Conservation (phyloP, 139 green algal genomes). For the Micractinium sp. region DNA sequence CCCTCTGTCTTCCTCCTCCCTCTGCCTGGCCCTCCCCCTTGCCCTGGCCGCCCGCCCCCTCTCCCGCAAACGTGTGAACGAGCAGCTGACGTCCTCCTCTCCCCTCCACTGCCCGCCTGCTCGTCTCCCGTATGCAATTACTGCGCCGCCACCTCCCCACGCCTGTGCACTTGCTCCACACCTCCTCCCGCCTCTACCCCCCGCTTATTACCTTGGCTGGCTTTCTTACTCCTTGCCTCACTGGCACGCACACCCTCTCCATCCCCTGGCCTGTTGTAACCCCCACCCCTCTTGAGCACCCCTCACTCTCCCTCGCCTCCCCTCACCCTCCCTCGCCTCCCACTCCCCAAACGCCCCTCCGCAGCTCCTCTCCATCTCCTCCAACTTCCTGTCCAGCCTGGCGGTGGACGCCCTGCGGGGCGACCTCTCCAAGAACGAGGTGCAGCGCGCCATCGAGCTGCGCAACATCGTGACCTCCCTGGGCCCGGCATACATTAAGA, state of each 20-base stretch:
- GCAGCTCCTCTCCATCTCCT: constrained; percentile 63
- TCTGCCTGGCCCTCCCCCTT: no score
- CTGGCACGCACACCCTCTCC: no score
- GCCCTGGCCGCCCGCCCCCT: no score
- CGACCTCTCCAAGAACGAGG: constrained; percentile 71
- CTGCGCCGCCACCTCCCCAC: no score
- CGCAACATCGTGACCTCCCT: constrained; percentile 94
- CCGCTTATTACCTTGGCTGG: no score
- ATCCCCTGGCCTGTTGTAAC: no score
- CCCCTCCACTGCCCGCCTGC: not conserved
- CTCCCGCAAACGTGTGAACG: no score
- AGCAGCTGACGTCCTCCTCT: no score
- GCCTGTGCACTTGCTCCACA: not conserved
- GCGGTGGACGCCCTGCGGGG: constrained; percentile 67
- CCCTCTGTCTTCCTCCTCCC: not conserved
- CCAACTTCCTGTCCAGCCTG: constrained; percentile 82
- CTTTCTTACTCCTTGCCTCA: no score
- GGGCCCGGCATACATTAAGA: constrained; percentile 98
- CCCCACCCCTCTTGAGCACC: not conserved
- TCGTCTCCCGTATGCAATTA: not conserved
- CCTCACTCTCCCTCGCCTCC: not conserved
- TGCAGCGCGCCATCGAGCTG: constrained; percentile 90
- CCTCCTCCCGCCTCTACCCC: not conserved
- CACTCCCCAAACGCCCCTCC: not conserved
- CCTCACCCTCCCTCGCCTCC: not conserved